These are phyloP conservation scores for Metschnikowia corniflorae DNA, from an alignment of 805 yeast species.

Conservation along the genomic window DNA sequence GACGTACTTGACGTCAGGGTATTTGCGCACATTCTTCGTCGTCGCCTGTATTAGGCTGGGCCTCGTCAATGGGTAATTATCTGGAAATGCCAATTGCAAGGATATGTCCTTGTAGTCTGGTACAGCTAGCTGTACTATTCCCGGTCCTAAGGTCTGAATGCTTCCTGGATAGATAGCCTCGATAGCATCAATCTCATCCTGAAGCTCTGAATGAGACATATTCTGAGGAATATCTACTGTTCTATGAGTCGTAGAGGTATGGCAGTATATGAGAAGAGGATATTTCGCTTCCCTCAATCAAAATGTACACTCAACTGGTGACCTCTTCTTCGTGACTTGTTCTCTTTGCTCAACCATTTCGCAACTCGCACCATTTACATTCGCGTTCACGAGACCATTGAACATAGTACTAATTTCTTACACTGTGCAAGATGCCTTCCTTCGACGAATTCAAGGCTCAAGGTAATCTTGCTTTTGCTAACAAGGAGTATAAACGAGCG, in stretches of 20 bases:
- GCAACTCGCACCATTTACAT: no score
- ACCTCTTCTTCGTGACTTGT: no score
- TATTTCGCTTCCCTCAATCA: no score
- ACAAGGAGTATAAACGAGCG: conserved; percentile 47
- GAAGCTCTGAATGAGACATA: conserved; percentile 12
- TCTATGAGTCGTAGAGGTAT: not conserved
- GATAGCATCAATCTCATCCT: conserved; percentile 76
- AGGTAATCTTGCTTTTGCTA: conserved; percentile 55
- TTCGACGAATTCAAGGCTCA: conserved; percentile 32
- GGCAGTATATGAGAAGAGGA: no score
- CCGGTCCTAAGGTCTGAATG: conserved; percentile 35
- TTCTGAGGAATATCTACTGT: not conserved
- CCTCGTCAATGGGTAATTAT: conserved; percentile 57
- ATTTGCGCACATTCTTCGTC: conserved; percentile 30
- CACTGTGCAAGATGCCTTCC: conserved; percentile 19
- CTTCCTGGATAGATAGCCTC: conserved; percentile 83
- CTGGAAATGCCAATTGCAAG: conserved; percentile 71
- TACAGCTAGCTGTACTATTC: conserved; percentile 44
- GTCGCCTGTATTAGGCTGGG: conserved; percentile 65
- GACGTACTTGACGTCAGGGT: conserved; percentile 43
- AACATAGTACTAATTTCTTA: no score
- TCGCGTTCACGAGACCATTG: no score
- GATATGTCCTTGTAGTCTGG: conserved; percentile 62
- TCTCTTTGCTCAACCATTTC: no score
- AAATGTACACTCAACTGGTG: no score